Evolutionary conservation across 225 moss, liverwort and hornwort genomes (phyloP), one percentile per base, ranked within the genome.

Genomic region (Ulota crispa): DNA sequence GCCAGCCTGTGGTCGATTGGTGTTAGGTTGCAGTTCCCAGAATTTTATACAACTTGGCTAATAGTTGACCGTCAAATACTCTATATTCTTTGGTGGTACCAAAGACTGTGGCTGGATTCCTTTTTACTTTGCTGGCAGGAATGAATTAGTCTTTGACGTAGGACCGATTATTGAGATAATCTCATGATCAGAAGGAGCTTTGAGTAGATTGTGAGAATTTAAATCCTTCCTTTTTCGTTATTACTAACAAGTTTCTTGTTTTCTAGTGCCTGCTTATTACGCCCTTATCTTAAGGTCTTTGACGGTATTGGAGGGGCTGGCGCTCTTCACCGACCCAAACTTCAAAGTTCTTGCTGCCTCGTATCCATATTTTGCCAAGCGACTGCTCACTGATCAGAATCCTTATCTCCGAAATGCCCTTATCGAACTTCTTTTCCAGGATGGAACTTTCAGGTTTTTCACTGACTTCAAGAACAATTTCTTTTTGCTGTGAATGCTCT

Each of bases 301-400:
- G 39, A 99, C 98, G 18, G 95, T 98, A 24, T 82, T 98, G 85
- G 98, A 98, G 80, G 94, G 98, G 47, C 83, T 98, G 59, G 98
- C 95, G 20, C 89, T 98, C 19, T 95, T 87, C 73, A 95, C 95
- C n/a, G 93, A 95, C 83, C 98, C 98, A 20, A 89, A 92, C 79
- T 98, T 90, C 63, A 95, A 98, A 88, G 95, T 98, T 36, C 91
- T 95, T 56, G 98, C 94, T 71, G 95, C 95, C 54, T 95, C 98
- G 23, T 98, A 95, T 82, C 95, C 98, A 6, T 98, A 98, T 81
- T 98, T 98, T 77, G 98, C 95, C 30, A 95, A 95, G 72, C 86
- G 95, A 72, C 89, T 98, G 43, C 93, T 98, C 21, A 98, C 98
- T 39, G 95, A 95, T 82, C 87, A 89, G 65, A 98, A 94, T 78